Evolutionary conservation across 2,329 filamentous ascomycete species (phyloP).

Genomic region (Zymoseptoria ardabiliae): DNA sequence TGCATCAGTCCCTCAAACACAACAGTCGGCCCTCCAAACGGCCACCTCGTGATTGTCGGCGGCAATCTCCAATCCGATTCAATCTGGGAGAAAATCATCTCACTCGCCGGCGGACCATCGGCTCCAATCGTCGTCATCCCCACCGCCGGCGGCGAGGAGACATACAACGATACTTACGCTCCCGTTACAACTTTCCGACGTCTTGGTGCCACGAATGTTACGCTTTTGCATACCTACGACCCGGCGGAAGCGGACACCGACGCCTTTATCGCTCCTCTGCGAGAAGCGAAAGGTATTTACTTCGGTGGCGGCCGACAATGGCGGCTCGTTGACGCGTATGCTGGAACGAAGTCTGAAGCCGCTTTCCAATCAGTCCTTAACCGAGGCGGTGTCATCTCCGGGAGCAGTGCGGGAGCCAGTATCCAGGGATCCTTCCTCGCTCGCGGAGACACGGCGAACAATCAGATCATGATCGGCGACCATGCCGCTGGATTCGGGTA

Average conservation of each 20-base stretch:
- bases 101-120: slow-evolving; percentile 14
- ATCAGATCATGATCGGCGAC: slow-evolving; percentile 18
- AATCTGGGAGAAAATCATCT: slow-evolving; percentile 17
- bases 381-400: slow-evolving; percentile 18
- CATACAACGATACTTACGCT: slow-evolving; percentile 15
- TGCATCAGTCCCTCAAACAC: not conserved
- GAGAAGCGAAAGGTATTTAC: slow-evolving; percentile 14
- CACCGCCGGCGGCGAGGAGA: slow-evolving; percentile 16
- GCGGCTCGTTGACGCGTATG: slow-evolving; percentile 19
- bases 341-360: slow-evolving; percentile 14
- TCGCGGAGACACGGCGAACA: slow-evolving; percentile 17
- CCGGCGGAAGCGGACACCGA: slow-evolving; percentile 14
- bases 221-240: slow-evolving; percentile 19
- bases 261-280: slow-evolving; percentile 15
- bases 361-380: slow-evolving; percentile 17
- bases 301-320: slow-evolving; percentile 21
- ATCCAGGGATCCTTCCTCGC: slow-evolving; percentile 18
- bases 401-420: slow-evolving; percentile 17
- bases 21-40: slow-evolving; percentile 13
- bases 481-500: slow-evolving; percentile 19
- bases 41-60: slow-evolving; percentile 17
- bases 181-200: slow-evolving; percentile 11
- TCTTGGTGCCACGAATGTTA: slow-evolving; percentile 16
- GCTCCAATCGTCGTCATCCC: slow-evolving; percentile 16
- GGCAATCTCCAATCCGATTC: slow-evolving; percentile 12